A percentile compares a stretch with the other conserved stretches of the same genome.
Evolutionary conservation across 257 asterid species (phyloP).

Genomic region (Nicotiana tomentosiformis): DNA sequence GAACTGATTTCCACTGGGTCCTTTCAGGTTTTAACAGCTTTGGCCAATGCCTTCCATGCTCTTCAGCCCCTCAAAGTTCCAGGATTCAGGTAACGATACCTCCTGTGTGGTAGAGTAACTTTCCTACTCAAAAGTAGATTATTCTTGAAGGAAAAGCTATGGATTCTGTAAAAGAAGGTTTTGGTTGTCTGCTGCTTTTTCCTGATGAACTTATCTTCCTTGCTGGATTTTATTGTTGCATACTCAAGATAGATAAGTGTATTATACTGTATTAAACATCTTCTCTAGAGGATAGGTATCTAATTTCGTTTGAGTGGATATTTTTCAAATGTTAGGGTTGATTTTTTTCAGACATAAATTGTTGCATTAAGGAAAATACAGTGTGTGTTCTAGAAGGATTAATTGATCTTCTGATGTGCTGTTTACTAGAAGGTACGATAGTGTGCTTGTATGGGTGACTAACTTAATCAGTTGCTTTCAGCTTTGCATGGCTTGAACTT

Average conservation of each 20-base stretch:
- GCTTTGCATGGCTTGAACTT: constrained; percentile 98
- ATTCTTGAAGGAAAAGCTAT: background rate
- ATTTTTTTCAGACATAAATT: background rate
- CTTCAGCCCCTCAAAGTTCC: constrained; percentile 96
- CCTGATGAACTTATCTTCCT: too few relatives aligned
- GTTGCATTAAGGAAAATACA: background rate
- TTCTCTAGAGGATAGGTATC: background rate
- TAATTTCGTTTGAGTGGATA: background rate
- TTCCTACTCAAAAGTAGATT: background rate
- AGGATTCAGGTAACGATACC: constrained; percentile 68
- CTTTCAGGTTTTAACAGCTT: constrained; percentile 75
- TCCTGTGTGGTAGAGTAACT: background rate
- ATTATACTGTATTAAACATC: background rate
- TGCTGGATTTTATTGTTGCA: background rate
- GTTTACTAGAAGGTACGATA: background rate
- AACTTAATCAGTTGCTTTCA: constrained; percentile 36
- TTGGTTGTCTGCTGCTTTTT: too few relatives aligned
- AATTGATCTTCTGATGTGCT: background rate
- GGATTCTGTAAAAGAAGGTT: background rate
- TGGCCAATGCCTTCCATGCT: constrained; percentile 87
- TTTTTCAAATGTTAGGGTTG: too few relatives aligned
- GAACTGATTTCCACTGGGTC: background rate
- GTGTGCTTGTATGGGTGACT: constrained; percentile 12
- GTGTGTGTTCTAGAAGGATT: background rate
- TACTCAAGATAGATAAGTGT: background rate